These are phyloP conservation scores for Boletus pseudo-olivaceus DNA, from an alignment of 768 basidiomycete species.

Conservation along the genomic window DNA sequence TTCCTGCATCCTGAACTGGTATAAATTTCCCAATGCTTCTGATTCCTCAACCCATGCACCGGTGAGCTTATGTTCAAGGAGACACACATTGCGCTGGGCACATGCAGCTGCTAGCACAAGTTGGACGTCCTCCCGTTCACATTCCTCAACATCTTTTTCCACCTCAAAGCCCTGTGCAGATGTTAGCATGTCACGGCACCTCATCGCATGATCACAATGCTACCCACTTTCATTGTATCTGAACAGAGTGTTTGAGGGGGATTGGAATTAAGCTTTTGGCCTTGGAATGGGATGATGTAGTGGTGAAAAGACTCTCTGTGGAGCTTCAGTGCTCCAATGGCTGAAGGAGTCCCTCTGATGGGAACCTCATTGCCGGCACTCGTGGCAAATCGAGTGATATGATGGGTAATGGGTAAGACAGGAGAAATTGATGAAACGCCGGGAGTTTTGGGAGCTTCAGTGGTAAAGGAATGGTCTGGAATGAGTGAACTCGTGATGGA, in stretches of 20 bases:
- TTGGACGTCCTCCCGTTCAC: background rate
- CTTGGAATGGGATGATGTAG: background rate
- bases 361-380: background rate
- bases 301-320: background rate
- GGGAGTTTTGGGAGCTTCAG: background rate
- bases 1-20: background rate
- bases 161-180: background rate
- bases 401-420: background rate
- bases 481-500: background rate
- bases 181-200: background rate
- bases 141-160: background rate
- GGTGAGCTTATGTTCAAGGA: background rate
- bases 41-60: background rate
- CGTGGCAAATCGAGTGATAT: background rate
- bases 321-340: background rate
- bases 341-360: background rate
- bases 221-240: background rate
- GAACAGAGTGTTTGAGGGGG: background rate
- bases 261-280: background rate
- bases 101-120: background rate
- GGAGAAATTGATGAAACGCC: background rate
- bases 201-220: background rate
- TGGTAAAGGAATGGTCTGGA: background rate
- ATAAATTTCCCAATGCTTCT: background rate
- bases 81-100: background rate